Evolutionary conservation across 495 filamentous ascomycete genomes (phyloP), one percentile per base, ranked within the genome.

Genomic region (Penicillium subrubescens): DNA sequence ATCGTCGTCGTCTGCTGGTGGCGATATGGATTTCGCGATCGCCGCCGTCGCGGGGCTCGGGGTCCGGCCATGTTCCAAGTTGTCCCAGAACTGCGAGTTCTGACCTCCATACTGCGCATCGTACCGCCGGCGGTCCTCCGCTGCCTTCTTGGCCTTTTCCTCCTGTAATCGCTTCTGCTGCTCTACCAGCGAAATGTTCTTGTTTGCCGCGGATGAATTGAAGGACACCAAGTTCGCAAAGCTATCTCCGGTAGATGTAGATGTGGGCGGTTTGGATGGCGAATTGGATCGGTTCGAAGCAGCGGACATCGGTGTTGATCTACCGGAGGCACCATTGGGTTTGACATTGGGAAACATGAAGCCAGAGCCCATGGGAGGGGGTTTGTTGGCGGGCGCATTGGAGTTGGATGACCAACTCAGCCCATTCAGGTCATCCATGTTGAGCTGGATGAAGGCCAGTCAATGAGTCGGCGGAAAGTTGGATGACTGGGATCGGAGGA

Each of bases 151-250:
- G 6, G 84, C 83, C 73, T 86, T 93, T 76, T 95, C 89, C 44
- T 90, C 91, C 67, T 91, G 87, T 52, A 97, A 74, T 59, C 84
- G 85, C 78, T 88, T 91, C 75, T 97, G 94, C 62, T 92, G 92
- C 73, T 98, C 92, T 60, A 89, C 84, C 7, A 99, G 83, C 2
- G 89, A 91, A 0, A 97, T 79, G 63, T 89, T 93, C 73, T 84
- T 88, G 51, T 76, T 77, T 31, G 81, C 70, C 67, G 90, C 90
- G n/a, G 87, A 82, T 14, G 86, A 77, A 52, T 86, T 87, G 63
- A 94, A 92, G 48, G 87, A 89, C 23, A 97, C 89, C 21, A 99
- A 82, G 70, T 90, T 92, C 65, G 94, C 90, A 73, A 99, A 99
- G 80, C 91, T 96, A 73, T 97, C 94, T 58, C 84, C 84, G 6